Evolutionary conservation across 2,329 filamentous ascomycete species (phyloP).

Genomic region (Myriangium duriaei): DNA sequence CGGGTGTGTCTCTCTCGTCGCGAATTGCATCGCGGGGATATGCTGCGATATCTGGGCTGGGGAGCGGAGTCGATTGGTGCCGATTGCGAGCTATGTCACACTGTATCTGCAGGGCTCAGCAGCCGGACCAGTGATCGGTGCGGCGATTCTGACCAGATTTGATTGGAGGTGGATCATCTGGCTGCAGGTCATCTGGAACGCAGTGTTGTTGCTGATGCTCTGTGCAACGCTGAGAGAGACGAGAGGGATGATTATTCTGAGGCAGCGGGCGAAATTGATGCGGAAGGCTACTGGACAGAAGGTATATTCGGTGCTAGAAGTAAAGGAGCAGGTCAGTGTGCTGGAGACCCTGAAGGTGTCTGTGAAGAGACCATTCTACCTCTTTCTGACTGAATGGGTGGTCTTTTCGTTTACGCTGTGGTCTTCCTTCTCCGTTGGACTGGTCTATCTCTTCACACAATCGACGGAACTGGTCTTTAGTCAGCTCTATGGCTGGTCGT

Average conservation of each 20-base stretch:
- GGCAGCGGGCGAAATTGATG: slow-evolving; percentile 23
- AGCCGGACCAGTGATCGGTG: slow-evolving; percentile 26
- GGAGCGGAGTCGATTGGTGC: slow-evolving; percentile 21
- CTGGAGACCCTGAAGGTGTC: slow-evolving; percentile 24
- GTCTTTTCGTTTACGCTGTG: slow-evolving; percentile 37
- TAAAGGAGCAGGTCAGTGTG: slow-evolving; percentile 17
- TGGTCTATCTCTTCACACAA: slow-evolving; percentile 39
- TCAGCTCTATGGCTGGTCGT: slow-evolving; percentile 28
- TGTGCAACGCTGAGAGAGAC: slow-evolving; percentile 33
- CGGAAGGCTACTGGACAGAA: slow-evolving; percentile 18
- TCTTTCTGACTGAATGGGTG: slow-evolving; percentile 39
- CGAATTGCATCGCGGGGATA: slow-evolving; percentile 25
- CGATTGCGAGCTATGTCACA: slow-evolving; percentile 25
- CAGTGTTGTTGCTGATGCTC: slow-evolving; percentile 28
- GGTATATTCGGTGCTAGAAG: slow-evolving; percentile 25
- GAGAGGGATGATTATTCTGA: slow-evolving; percentile 35
- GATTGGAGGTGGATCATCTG: slow-evolving; percentile 29
- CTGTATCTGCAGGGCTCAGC: slow-evolving; percentile 24
- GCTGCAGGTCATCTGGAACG: slow-evolving; percentile 33
- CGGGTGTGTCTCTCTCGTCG: slow-evolving; percentile 24
- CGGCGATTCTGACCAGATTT: slow-evolving; percentile 20
- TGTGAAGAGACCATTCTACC: slow-evolving; percentile 23
- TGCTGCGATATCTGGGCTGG: slow-evolving; percentile 28
- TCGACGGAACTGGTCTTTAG: slow-evolving; percentile 33
- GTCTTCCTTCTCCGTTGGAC: slow-evolving; percentile 36